Evolutionary conservation across 2,329 filamentous ascomycete genomes (phyloP), one percentile per base, ranked within the genome.

Genomic region (Coleophoma crateriformis): DNA sequence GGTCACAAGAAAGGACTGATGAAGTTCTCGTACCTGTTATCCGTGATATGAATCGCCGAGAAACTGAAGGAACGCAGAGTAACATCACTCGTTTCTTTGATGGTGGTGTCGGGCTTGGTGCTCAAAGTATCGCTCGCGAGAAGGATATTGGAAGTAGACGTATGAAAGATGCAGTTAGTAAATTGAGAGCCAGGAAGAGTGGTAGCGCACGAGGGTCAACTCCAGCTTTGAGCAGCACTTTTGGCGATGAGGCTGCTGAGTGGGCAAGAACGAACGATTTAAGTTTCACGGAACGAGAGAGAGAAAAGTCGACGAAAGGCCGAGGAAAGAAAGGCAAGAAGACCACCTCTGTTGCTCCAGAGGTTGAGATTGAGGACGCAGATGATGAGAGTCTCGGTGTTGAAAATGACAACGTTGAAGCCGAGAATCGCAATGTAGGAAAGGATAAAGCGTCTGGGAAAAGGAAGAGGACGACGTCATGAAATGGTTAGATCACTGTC

Each of bases 11-110:
- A 67, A 78, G 90, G 7, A 97, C 92, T 0, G 94, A 99, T 62
- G 94, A 99, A 67, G 88, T 99, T 2, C 79, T 99, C 2, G 89
- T 99, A 1, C 94, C 94, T 0, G 95, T 99, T 1, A 94, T 99
- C 55, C 79, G 85, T 50, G 94, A 99, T 62, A 95, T 99, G 88
- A 97, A 97, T 65, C 81, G 82, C 4, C 78, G 94, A 37, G 87
- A 89, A 56, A 77, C 82, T 27, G 94, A 97, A 70, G 94, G 94
- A 7, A 97, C 92, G 15, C 94, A 99, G 73, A 85, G 84, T 51
- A 99, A 99, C 59, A 96, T 99, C 57, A 99, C 94, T n/a, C 77
- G 84, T 20, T 99, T 85, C 67, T 96, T 97, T 65, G 81, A 82
- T 12, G 92, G 92, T 0, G 70, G 73, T 4, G 84, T 90, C 0